These are phyloP conservation scores for Cryphonectria japonica DNA, from an alignment of 2,329 filamentous ascomycete species.

Conservation along the genomic window DNA sequence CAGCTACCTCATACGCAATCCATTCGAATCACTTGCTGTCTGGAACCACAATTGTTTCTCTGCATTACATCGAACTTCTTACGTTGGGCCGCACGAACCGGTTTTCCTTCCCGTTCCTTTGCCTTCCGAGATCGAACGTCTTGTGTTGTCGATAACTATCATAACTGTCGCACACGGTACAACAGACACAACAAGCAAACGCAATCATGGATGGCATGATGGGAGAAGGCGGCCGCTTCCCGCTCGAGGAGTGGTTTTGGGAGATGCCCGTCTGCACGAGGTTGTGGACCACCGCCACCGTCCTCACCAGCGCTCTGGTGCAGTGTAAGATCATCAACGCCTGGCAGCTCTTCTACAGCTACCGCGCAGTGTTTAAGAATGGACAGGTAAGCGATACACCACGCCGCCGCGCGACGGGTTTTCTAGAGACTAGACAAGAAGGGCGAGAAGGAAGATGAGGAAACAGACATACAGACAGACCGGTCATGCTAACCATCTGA, in stretches of 20 bases:
- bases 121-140: not conserved
- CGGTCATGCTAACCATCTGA: constrained; percentile 11
- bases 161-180: constrained; percentile 9
- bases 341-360: constrained; percentile 97
- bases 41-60: not conserved
- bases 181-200: not conserved
- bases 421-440: not conserved
- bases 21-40: not conserved
- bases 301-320: constrained; percentile 84
- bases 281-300: constrained; percentile 94
- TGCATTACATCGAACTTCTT: not conserved
- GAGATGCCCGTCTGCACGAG: constrained; percentile 96
- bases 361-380: constrained; percentile 86
- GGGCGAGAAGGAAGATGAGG: not conserved
- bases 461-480: not conserved
- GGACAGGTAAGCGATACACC: constrained; percentile 69
- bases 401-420: constrained; percentile 9
- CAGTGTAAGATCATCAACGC: constrained; percentile 92
- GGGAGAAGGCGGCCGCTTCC: constrained; percentile 66
- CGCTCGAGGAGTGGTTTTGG: constrained; percentile 97
- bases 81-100: not conserved
- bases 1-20: not conserved
- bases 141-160: constrained; percentile 4
- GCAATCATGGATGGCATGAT: constrained; percentile 60
- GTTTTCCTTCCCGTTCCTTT: not conserved